Evolutionary conservation across 2,329 filamentous ascomycete species (phyloP).

Genomic region (Huntiella savannae): DNA sequence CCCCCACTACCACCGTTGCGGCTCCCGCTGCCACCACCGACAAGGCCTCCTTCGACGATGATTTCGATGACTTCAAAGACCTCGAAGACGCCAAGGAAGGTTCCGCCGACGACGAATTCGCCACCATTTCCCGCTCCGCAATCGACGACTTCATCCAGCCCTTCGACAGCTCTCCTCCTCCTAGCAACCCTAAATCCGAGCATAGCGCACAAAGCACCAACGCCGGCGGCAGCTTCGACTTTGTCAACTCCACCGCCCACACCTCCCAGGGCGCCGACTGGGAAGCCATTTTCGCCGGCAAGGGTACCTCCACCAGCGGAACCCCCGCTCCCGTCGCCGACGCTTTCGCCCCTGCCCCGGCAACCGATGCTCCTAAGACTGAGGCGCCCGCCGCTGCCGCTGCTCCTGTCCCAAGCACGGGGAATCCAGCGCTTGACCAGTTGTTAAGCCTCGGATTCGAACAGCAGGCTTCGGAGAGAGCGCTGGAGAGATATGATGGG

Average conservation of each 20-base stretch:
- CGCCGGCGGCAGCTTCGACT: conserved; percentile 39
- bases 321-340: conserved; percentile 14
- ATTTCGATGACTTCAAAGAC: conserved; percentile 65
- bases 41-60: conserved; percentile 49
- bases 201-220: conserved; percentile 17
- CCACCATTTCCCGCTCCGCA: conserved; percentile 49
- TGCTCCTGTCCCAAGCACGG: conserved; percentile 49
- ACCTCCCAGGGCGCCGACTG: conserved; percentile 52
- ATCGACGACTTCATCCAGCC: conserved; percentile 65
- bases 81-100: conserved; percentile 72
- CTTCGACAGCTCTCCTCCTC: conserved; percentile 51
- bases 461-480: conserved; percentile 51
- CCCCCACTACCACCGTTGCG: conserved; percentile 16
- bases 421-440: conserved; percentile 81
- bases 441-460: conserved; percentile 79
- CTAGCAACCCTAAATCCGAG: conserved; percentile 35
- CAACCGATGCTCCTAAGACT: conserved; percentile 13
- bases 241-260: conserved; percentile 24
- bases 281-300: conserved; percentile 64
- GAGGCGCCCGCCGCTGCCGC: conserved; percentile 12
- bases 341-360: conserved; percentile 4
- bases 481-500: conserved; percentile 89
- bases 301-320: conserved; percentile 14
- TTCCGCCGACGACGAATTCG: conserved; percentile 61
- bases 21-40: conserved; percentile 21